Percentiles rank a stretch among this genome's conserved stretches.
These are phyloP conservation scores for Trichoderma parareesei DNA, from an alignment of 495 filamentous ascomycete species.

Conservation along the genomic window DNA sequence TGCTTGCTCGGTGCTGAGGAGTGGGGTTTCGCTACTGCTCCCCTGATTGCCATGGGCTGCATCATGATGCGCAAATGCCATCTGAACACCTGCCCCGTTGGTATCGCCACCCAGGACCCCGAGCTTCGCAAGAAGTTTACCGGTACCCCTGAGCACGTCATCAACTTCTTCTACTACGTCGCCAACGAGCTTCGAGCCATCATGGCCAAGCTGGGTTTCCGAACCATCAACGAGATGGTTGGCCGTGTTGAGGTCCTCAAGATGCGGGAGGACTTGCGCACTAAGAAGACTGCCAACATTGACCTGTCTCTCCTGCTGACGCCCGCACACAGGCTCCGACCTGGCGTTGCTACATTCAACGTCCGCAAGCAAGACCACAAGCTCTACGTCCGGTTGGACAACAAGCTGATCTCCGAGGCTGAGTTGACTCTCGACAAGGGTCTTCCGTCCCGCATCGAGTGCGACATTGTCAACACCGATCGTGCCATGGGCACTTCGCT, in stretches of 20 bases:
- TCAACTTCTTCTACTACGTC: slow-evolving; percentile 99
- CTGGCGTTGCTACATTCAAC: slow-evolving; percentile 96
- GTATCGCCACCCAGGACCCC: slow-evolving; percentile 94
- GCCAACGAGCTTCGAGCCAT: slow-evolving; percentile 96
- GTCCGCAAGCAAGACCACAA: slow-evolving; percentile 97
- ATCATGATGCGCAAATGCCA: slow-evolving; percentile 86
- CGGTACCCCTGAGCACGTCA: slow-evolving; percentile 93
- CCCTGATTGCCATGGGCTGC: slow-evolving; percentile 95
- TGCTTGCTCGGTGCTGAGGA: slow-evolving; percentile 96
- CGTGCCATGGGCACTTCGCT: slow-evolving; percentile 90
- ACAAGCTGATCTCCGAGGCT: slow-evolving; percentile 96
- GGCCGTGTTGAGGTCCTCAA: slow-evolving; percentile 83
- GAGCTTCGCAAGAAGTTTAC: slow-evolving; percentile 92
- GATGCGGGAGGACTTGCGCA: slow-evolving; percentile 82
- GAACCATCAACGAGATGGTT: slow-evolving; percentile 98
- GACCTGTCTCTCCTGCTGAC: slow-evolving; percentile 95
- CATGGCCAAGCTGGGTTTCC: slow-evolving; percentile 93
- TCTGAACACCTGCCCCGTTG: slow-evolving; percentile 88
- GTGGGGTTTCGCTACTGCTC: slow-evolving; percentile 96
- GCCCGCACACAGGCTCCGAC: slow-evolving; percentile 90
- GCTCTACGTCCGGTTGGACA: slow-evolving; percentile 90
- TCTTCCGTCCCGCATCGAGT: slow-evolving; percentile 89
- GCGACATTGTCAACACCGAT: slow-evolving; percentile 97
- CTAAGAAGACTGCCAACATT: slow-evolving; percentile 83
- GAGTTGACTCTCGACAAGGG: slow-evolving; percentile 96